Evolutionary conservation across 208 protist species (phyloP).

Genomic region (Crithidia mellificae): DNA sequence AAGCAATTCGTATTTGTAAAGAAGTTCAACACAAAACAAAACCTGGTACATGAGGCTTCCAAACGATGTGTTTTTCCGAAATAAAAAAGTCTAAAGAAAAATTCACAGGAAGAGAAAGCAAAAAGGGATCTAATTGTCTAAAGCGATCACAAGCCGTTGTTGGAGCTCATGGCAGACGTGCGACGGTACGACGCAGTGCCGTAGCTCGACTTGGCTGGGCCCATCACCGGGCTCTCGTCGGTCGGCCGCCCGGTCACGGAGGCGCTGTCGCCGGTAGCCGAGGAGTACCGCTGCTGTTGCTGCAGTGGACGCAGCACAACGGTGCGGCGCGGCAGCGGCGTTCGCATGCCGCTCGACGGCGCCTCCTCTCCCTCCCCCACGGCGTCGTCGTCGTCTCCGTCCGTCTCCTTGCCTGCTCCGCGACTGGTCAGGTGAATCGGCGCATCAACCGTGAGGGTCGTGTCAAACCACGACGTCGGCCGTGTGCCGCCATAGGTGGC

Average conservation of each 20-base stretch:
- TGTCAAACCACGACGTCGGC: constrained; percentile 20
- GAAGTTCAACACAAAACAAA: too few relatives aligned
- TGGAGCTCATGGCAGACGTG: constrained; percentile 17
- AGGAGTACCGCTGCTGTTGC: constrained; percentile 28
- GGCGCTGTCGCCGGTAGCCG: constrained; percentile 20
- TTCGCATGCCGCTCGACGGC: constrained; percentile 32
- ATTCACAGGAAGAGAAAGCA: not conserved
- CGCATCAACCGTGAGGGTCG: constrained; percentile 1
- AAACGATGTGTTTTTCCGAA: too few relatives aligned
- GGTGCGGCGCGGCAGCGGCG: constrained; percentile 31
- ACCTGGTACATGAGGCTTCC: too few relatives aligned
- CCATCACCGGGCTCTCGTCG: constrained; percentile 29
- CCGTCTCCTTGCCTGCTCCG: not conserved
- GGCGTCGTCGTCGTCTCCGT: constrained; percentile 10
- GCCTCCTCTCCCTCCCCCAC: constrained; percentile 15
- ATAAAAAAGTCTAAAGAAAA: constrained; percentile 9
- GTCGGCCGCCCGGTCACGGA: constrained; percentile 7
- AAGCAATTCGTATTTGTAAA: too few relatives aligned
- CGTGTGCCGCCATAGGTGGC: constrained; percentile 27
- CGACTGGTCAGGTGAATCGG: not conserved
- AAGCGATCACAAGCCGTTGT: not conserved
- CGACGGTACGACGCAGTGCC: constrained; percentile 31
- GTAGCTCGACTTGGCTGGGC: constrained; percentile 26
- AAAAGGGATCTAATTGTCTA: constrained; percentile 1
- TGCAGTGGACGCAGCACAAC: constrained; percentile 29